A percentile compares a stretch with the other conserved stretches of the same genome.
These are phyloP conservation scores for Cyberlindnera japonica DNA, from an alignment of 805 yeast species.

Conservation along the genomic window DNA sequence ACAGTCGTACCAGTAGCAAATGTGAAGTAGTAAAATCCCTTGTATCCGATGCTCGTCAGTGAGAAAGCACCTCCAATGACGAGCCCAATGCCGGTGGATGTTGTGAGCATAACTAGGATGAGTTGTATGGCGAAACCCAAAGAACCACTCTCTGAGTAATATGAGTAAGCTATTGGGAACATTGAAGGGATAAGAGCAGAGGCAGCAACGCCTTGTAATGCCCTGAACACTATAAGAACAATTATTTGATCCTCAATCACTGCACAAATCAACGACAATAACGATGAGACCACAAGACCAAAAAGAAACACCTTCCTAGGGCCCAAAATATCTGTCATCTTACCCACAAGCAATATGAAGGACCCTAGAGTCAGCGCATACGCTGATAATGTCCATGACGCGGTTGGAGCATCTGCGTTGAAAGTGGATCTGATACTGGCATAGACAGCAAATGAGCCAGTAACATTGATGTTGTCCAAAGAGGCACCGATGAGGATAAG, in stretches of 20 bases:
- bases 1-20: conserved; percentile 31
- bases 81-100: conserved; percentile 36
- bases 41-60: conserved; percentile 35
- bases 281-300: conserved; percentile 24
- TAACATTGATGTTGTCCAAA: conserved; percentile 11
- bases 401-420: conserved; percentile 27
- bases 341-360: conserved; percentile 39
- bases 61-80: conserved; percentile 45
- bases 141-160: conserved; percentile 27
- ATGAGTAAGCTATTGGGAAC: conserved; percentile 31
- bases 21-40: conserved; percentile 35
- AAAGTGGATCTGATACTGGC: conserved; percentile 4
- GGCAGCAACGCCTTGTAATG: conserved; percentile 43
- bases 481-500: conserved; percentile 3
- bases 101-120: conserved; percentile 27
- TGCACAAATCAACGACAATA: conserved; percentile 35
- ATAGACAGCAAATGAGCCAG: conserved; percentile 7
- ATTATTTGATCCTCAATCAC: conserved; percentile 31
- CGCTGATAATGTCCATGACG: conserved; percentile 38
- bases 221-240: conserved; percentile 39
- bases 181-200: conserved; percentile 38
- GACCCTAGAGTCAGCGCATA: conserved; percentile 42
- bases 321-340: conserved; percentile 39
- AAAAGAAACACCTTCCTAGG: conserved; percentile 27
- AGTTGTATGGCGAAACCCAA: conserved; percentile 27